Evolutionary conservation across 1,284 basidiomycete species (phyloP), one percentile per base, ranked within the genome.

Genomic region (Salmacisia buchloeana): DNA sequence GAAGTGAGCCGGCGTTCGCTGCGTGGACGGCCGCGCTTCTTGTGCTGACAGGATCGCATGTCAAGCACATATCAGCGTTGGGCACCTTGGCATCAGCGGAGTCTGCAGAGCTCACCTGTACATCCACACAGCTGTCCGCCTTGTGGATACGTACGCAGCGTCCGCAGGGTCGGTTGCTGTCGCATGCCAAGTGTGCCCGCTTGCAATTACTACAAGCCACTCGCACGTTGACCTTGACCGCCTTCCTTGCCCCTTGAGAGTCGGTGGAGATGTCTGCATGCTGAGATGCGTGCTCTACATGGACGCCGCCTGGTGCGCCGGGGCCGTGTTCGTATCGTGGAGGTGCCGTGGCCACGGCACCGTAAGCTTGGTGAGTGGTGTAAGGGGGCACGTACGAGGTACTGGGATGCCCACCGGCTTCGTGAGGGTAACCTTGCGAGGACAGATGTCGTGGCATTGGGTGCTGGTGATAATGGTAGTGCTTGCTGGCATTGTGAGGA

Each of bases 131-230:
- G 13, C 69, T 73, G 38, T 72, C 71, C 56, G 69, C 70, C 58
- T 75, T 75, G 61, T 69, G 68, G 5, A 75, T 62, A 57, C 73
- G 72, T 56, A 73, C 57, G 59, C 73, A 75, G 25, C 73, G 65
- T 33, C 72, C 65, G 46, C 73, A 75, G 1, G 73, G 73, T 27
- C 73, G 59, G 36, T 68, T 65, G 1, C 69, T 69, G 52, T 75
- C 73, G 59, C 73, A 75, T 1, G 73, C 73, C 18, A 75, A 66
- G 52, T 75, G 73, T 21, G 73, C 73, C 4, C 68, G 61, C 52
- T 75, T 75, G 62, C 73, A 75, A 49, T 75, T 75, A 46, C 73
- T 63, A 39, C 73, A 75, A 4, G 73, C 73, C 3, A 69, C 71
- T 4, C 70, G 67, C 0, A 75, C 73, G 38, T 75, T 71, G 35